phyloP scores from a whole-genome alignment of 1,284 basidiomycete genomes.

The Heterobasidion occidentale region DNA sequence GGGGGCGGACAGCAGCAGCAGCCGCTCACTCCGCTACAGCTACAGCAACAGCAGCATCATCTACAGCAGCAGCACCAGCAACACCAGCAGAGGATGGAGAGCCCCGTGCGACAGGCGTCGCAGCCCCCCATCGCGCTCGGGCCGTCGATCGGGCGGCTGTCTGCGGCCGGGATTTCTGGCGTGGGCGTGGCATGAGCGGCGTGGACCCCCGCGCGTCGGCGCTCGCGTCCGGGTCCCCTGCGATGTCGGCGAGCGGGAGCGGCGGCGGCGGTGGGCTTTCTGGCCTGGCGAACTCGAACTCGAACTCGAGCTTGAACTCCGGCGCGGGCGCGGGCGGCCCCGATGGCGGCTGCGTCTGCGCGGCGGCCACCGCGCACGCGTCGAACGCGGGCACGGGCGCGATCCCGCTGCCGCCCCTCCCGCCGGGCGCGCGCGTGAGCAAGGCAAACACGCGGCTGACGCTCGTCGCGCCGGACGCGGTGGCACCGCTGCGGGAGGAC shows the following conservation, averaged over 20 bases:
- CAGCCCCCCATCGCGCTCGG: not conserved
- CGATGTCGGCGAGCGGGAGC: not conserved
- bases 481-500: slow-evolving; percentile 43
- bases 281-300: slow-evolving; percentile 10
- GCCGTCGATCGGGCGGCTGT: not conserved
- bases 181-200: not conserved
- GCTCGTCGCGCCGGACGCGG: slow-evolving; percentile 48
- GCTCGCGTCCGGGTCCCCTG: not conserved
- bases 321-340: not conserved
- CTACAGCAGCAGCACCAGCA: not conserved
- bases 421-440: too few relatives aligned
- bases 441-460: slow-evolving; percentile 43
- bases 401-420: not conserved
- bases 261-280: slow-evolving; percentile 9
- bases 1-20: too few relatives aligned
- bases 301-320: slow-evolving; percentile 4
- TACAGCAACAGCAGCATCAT: not conserved
- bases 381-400: slow-evolving; percentile 2
- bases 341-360: not conserved
- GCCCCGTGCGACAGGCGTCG: not conserved
- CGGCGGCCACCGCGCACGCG: not conserved
- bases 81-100: not conserved
- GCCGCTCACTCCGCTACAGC: not conserved
- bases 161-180: not conserved
- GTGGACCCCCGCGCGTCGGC: not conserved